Evolutionary conservation across 306 rosid species (phyloP), one percentile per base, ranked within the genome.

Genomic region (Psophocarpus tetragonolobus): DNA sequence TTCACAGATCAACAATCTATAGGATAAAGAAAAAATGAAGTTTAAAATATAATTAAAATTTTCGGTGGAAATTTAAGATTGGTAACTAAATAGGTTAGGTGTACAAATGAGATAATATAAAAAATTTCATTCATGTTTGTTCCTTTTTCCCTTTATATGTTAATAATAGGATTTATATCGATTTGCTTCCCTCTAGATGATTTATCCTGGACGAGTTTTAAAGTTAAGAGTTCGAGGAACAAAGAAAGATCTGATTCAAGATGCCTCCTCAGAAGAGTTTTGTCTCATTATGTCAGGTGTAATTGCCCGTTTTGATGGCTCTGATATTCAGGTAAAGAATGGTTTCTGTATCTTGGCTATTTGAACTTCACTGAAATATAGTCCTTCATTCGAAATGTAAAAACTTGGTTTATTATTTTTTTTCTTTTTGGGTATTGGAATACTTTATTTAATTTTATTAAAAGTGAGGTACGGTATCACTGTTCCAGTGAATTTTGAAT

Each of bases 181-280:
- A 38, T 57, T 76, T 82, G 24, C 69, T 33, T 71, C 50, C 14
- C 26, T 42, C 13, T 85, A 95, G 99, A 77, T 88, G 84, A 85
- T 95, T 71, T 87, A 92, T 87, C 94, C 93, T 69, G 93, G 82
- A 35, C 85, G 86, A 71, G 82, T 95, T 82, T 64, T 91, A 38
- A 93, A 93, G 87, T 80, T 95, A 74, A 89, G 98, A 82, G 92
- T 95, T 47, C 94, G 92, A 6, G 96, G 99, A 82, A 86, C 92
- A 8, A 95, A 92, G 84, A 92, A 91, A 81, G 98, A 88, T 73
- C 84, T 91, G 84, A 88, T 73, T 68, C 90, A 92, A 73, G 98
- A 87, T 42, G 72, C 90, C 58, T 91, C 94, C 51, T 86, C 92
- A 0, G 98, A 92, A 88, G 99, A 95, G 88, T 93, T 92, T 84